phyloP scores from a whole-genome alignment of 805 yeast species.

The Starmerella floris region DNA sequence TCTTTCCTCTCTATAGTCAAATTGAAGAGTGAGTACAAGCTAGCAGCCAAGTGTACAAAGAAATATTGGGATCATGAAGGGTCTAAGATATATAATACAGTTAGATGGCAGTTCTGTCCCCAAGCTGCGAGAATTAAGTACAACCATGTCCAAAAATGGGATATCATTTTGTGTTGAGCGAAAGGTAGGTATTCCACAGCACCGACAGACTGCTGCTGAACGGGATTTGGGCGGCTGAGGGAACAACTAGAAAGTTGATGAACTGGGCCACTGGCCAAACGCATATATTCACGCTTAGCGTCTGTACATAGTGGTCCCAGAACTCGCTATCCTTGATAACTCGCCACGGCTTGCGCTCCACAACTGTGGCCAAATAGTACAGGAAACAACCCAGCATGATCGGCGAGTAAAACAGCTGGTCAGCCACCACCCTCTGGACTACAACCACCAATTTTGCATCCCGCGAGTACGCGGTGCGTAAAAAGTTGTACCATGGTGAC shows the following conservation, averaged over 20 bases:
- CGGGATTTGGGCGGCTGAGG: constrained; percentile 76
- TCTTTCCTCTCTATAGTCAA: background rate
- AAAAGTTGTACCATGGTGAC: constrained; percentile 75
- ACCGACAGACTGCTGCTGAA: constrained; percentile 80
- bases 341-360: constrained; percentile 58
- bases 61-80: no score
- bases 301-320: constrained; percentile 40
- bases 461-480: constrained; percentile 62
- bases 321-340: constrained; percentile 53
- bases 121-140: no score
- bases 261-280: constrained; percentile 88
- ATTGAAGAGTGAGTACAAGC: no score
- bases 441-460: constrained; percentile 67
- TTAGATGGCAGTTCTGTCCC: background rate
- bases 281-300: constrained; percentile 61
- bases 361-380: constrained; percentile 65
- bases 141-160: no score
- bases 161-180: constrained; percentile 44
- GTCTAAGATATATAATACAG: background rate
- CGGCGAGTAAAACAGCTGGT: constrained; percentile 84
- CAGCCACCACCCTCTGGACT: constrained; percentile 73
- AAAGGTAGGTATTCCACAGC: constrained; percentile 85
- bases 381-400: constrained; percentile 67
- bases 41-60: no score
- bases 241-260: constrained; percentile 62